phyloP scores from a whole-genome alignment of 257 asterid genomes.

The Verbena officinalis region DNA sequence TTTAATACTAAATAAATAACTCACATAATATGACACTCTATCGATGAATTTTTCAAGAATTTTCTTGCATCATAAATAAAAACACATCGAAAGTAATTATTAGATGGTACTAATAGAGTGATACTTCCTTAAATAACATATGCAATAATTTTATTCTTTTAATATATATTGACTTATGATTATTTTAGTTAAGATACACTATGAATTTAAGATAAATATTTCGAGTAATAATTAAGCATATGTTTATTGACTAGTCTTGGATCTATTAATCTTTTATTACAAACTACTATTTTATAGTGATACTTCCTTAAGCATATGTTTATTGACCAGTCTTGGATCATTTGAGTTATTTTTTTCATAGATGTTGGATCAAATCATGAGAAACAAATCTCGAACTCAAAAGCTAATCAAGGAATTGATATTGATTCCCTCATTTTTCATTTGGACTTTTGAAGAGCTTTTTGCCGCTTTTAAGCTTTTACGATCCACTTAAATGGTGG shows the following conservation, averaged over 20 bases:
- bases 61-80: no score
- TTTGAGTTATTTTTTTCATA: neutral
- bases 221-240: no score
- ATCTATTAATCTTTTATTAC: neutral
- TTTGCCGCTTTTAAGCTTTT: slow-evolving; percentile 12
- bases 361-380: slow-evolving; percentile 14
- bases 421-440: neutral
- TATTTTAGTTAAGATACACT: neutral
- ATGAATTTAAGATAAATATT: no score
- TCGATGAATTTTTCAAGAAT: no score
- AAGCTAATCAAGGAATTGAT: slow-evolving; percentile 4
- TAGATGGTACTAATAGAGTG: no score
- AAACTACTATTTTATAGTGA: neutral
- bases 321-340: slow-evolving; percentile 2
- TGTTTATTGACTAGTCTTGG: neutral
- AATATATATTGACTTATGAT: no score
- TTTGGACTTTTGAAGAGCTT: slow-evolving; percentile 4
- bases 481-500: slow-evolving; percentile 2
- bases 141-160: neutral
- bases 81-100: no score
- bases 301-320: no score
- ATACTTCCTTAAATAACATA: no score
- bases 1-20: no score
- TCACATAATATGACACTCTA: no score
- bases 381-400: slow-evolving; percentile 3